These are phyloP conservation scores for Amoebophrya sp. DNA, from an alignment of 169 alveolate species.

Conservation along the genomic window DNA sequence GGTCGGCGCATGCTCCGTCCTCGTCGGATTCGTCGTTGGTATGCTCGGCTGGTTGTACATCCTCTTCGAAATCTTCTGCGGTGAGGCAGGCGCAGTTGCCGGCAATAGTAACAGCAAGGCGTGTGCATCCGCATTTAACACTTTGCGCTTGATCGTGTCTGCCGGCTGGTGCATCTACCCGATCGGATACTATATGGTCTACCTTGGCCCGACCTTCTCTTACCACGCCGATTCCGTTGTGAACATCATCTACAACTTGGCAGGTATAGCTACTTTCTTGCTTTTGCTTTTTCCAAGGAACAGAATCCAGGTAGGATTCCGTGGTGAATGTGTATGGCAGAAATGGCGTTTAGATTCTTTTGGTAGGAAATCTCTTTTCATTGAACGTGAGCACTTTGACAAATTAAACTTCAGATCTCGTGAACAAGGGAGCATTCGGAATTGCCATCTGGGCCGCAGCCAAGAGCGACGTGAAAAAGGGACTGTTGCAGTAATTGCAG, in stretches of 20 bases:
- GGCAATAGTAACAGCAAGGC: constrained; percentile 9
- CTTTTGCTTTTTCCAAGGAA: neutral
- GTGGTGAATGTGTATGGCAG: neutral
- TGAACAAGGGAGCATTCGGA: constrained; percentile 13
- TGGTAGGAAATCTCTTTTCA: neutral
- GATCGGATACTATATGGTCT: constrained; percentile 19
- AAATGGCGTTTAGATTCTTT: neutral
- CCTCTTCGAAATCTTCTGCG: constrained; percentile 21
- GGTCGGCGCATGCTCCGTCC: constrained; percentile 19
- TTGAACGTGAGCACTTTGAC: neutral
- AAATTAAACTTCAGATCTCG: neutral
- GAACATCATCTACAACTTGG: constrained; percentile 18
- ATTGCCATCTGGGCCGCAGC: constrained; percentile 4
- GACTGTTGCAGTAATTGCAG: neutral
- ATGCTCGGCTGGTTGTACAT: constrained; percentile 19
- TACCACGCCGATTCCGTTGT: constrained; percentile 26
- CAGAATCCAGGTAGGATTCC: neutral
- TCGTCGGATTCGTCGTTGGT: constrained; percentile 1
- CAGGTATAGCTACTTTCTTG: neutral
- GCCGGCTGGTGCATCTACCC: constrained; percentile 6
- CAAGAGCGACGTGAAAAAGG: constrained; percentile 18
- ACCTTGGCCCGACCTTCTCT: constrained; percentile 22
- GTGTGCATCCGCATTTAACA: neutral
- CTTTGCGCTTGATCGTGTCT: neutral
- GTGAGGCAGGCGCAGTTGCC: constrained; percentile 1